These are phyloP conservation scores for Sarcodon sp. DNA, from an alignment of 768 basidiomycete species.

Conservation along the genomic window DNA sequence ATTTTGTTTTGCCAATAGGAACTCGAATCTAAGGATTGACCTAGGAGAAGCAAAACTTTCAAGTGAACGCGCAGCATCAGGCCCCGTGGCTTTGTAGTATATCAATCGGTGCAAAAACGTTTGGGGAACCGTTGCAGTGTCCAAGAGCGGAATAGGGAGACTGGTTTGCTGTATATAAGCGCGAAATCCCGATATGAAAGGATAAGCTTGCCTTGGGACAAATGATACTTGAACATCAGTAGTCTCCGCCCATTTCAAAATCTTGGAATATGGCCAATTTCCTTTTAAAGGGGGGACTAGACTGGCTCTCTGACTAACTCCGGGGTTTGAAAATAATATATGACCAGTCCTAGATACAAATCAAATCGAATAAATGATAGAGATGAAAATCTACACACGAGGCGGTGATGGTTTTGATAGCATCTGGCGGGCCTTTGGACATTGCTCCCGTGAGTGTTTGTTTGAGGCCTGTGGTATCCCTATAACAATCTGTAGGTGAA, in stretches of 20 bases:
- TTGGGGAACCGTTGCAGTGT: background rate
- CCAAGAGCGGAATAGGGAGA: background rate
- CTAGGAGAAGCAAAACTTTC: background rate
- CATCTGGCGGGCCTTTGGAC: background rate
- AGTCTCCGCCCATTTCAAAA: conserved; percentile 32
- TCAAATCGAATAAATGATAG: background rate
- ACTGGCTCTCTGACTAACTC: conserved; percentile 19
- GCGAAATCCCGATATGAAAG: background rate
- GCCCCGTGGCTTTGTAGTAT: background rate
- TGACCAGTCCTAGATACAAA: conserved; percentile 39
- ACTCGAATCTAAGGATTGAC: background rate
- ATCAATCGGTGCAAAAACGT: background rate
- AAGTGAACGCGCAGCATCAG: background rate
- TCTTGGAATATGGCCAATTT: conserved; percentile 22
- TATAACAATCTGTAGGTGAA: background rate
- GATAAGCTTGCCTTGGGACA: conserved; percentile 31
- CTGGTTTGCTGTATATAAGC: background rate
- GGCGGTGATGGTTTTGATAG: conserved; percentile 8
- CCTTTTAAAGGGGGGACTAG: conserved; percentile 38
- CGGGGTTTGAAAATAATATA: conserved; percentile 31
- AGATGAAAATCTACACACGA: conserved; percentile 8
- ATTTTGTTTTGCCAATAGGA: background rate
- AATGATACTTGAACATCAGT: conserved; percentile 25
- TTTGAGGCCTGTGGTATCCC: conserved; percentile 5
- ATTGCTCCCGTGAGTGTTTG: conserved; percentile 2